Evolutionary conservation across 106 monocot species (phyloP).

Genomic region (Dendrobium catenatum): DNA sequence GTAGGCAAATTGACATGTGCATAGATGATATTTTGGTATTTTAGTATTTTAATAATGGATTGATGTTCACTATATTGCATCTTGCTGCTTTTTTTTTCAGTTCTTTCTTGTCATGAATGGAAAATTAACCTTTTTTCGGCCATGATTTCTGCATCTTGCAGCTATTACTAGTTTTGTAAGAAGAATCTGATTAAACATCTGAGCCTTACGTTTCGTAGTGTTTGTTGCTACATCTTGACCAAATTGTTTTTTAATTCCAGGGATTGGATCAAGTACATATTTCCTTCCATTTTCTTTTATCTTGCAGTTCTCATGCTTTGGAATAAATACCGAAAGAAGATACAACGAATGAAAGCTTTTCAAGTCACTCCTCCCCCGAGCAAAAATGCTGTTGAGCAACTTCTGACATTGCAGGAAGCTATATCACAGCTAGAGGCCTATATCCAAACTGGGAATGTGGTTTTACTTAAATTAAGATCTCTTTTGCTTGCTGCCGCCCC

Average conservation of each 20-base stretch:
- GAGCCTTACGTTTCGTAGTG: neutral
- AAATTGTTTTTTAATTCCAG: conserved; percentile 21
- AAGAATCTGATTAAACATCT: neutral
- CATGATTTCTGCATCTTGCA: too few species aligned
- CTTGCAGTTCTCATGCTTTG: conserved; percentile 46
- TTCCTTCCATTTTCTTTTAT: conserved; percentile 31
- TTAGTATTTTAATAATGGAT: too few species aligned
- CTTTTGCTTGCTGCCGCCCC: conserved; percentile 49
- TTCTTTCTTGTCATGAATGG: too few species aligned
- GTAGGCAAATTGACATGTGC: too few species aligned
- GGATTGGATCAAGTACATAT: conserved; percentile 47
- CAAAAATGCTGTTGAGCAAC: conserved; percentile 70
- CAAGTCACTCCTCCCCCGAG: conserved; percentile 36
- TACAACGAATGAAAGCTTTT: conserved; percentile 34
- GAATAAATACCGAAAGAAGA: conserved; percentile 33
- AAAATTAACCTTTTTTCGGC: too few species aligned
- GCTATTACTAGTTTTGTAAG: too few species aligned
- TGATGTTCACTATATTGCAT: too few species aligned
- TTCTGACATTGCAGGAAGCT: conserved; percentile 56
- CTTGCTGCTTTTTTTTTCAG: too few species aligned
- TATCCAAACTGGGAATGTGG: conserved; percentile 46
- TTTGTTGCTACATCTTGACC: neutral
- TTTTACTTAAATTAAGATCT: conserved; percentile 65
- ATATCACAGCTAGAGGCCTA: conserved; percentile 51
- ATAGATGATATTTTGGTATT: too few species aligned